These are phyloP conservation scores for Syncephalastrum contaminatum DNA, from an alignment of 371 early-diverging fungal genomes.

Conservation along the genomic window DNA sequence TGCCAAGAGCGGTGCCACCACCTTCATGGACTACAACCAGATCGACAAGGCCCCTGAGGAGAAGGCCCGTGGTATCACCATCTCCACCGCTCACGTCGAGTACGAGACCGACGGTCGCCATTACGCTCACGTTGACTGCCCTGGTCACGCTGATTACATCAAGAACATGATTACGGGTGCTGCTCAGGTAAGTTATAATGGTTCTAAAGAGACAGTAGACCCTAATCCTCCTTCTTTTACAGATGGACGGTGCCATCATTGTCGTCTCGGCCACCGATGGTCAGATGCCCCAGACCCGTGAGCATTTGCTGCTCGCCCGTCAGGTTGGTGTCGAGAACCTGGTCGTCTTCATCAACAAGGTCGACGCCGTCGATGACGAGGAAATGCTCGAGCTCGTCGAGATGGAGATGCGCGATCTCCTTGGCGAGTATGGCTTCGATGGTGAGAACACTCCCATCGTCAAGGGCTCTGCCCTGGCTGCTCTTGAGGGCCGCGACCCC, in stretches of 20 bases:
- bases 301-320: conserved; percentile 94
- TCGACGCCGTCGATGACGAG: conserved; percentile 94
- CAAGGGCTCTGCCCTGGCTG: conserved; percentile 95
- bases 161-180: conserved; percentile 99
- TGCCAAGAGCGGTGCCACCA: conserved; percentile 68
- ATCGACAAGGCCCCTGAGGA: conserved; percentile 99
- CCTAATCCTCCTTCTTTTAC: conserved; percentile 3
- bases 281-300: conserved; percentile 95
- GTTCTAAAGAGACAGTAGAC: background rate
- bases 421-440: conserved; percentile 90
- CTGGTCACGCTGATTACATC: conserved; percentile 99
- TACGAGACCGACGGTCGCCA: conserved; percentile 90
- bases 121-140: conserved; percentile 99
- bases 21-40: conserved; percentile 92
- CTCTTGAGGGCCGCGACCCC: conserved; percentile 89
- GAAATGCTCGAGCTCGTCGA: conserved; percentile 98
- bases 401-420: conserved; percentile 98
- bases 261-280: conserved; percentile 98
- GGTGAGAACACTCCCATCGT: conserved; percentile 94
- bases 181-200: conserved; percentile 69
- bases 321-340: conserved; percentile 96
- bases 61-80: conserved; percentile 97
- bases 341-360: conserved; percentile 99
- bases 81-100: conserved; percentile 95
- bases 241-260: conserved; percentile 98